phyloP scores from a whole-genome alignment of 306 rosid species.

The Vigna hirtella region DNA sequence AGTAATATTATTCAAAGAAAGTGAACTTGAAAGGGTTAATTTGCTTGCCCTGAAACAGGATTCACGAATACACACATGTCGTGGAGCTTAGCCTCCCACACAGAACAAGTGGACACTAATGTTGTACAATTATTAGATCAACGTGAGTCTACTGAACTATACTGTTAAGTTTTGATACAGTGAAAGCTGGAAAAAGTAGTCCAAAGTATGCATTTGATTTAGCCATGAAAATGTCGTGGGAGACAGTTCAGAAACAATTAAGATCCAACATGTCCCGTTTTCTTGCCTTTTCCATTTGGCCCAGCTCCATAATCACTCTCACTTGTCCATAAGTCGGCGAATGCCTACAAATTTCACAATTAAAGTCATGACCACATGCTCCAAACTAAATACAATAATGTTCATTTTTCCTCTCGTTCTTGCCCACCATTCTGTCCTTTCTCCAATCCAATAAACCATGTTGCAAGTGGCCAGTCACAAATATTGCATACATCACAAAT shows the following conservation, averaged over 20 bases:
- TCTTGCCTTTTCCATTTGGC: constrained; percentile 1
- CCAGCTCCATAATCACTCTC: constrained; percentile 14
- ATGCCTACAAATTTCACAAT: constrained; percentile 39
- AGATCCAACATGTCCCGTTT: constrained; percentile 35
- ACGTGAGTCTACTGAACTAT: neutral
- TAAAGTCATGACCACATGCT: constrained; percentile 34
- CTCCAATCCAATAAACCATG: constrained; percentile 15
- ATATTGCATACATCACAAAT: neutral
- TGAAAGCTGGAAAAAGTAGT: neutral
- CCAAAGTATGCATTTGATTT: neutral
- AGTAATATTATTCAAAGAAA: too few relatives aligned
- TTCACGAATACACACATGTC: too few relatives aligned
- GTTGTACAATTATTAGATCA: constrained; percentile 3
- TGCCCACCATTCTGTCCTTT: neutral
- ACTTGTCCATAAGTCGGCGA: constrained; percentile 25
- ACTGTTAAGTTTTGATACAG: neutral
- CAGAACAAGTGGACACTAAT: neutral
- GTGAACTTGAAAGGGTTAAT: too few relatives aligned
- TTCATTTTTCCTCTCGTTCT: neutral
- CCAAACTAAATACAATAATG: neutral
- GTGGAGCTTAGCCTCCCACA: neutral
- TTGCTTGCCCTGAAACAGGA: too few relatives aligned
- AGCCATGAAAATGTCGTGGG: neutral
- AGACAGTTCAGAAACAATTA: neutral
- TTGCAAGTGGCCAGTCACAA: constrained; percentile 32